phyloP scores from a whole-genome alignment of 192 early-diverging fungal genomes.

The Funneliformis geosporum region DNA sequence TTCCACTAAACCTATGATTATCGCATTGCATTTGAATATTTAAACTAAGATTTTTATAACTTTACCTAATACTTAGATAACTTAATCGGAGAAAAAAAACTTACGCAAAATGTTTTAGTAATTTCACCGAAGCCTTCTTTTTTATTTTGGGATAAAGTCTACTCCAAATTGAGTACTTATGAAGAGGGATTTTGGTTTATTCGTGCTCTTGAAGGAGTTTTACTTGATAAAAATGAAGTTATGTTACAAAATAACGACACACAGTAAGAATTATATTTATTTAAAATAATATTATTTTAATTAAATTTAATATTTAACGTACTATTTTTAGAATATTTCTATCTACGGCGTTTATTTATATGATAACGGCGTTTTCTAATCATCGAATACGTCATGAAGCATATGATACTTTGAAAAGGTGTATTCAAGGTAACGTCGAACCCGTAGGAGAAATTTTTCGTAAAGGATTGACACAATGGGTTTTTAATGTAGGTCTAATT shows the following conservation, averaged over 20 bases:
- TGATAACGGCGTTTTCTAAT: constrained; percentile 49
- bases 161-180: constrained; percentile 62
- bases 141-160: constrained; percentile 82
- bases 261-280: constrained; percentile 31
- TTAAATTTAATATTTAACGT: constrained; percentile 12
- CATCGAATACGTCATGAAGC: constrained; percentile 46
- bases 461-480: constrained; percentile 49
- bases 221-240: constrained; percentile 40
- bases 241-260: constrained; percentile 48
- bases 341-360: constrained; percentile 59
- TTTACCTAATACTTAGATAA: not conserved
- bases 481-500: constrained; percentile 41
- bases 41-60: not conserved
- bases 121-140: constrained; percentile 66
- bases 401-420: constrained; percentile 43
- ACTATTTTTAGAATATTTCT: constrained; percentile 36
- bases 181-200: constrained; percentile 71
- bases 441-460: constrained; percentile 41
- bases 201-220: constrained; percentile 55
- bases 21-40: not conserved
- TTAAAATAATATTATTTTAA: not conserved
- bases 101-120: constrained; percentile 41
- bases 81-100: constrained; percentile 32
- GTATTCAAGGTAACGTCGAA: constrained; percentile 36
- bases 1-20: not conserved